A percentile compares a stretch with the other conserved stretches of the same genome.
These are phyloP conservation scores for Euphorbia lathyris DNA, from an alignment of 345 rosid species.

Conservation along the genomic window DNA sequence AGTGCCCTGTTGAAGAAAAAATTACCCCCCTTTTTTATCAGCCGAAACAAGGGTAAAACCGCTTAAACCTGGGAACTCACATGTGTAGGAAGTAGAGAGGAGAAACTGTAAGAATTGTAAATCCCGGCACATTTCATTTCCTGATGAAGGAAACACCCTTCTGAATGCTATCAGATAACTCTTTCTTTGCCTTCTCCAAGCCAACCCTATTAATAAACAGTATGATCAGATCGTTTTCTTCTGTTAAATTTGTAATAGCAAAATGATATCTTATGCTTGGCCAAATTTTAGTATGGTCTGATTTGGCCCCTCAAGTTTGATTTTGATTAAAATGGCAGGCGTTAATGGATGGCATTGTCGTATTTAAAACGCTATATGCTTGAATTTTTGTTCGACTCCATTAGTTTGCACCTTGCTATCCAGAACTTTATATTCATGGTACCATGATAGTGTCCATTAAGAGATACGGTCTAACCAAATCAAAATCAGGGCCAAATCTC, in stretches of 20 bases:
- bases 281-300: not conserved
- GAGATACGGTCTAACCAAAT: no score
- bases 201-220: slow-evolving; percentile 41
- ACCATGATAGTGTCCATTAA: no score
- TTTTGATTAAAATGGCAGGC: no score
- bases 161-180: slow-evolving; percentile 67
- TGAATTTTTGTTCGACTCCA: not conserved
- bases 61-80: slow-evolving; percentile 14
- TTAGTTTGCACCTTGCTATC: no score
- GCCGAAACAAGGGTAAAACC: slow-evolving; percentile 1
- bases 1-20: slow-evolving; percentile 4
- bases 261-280: no score
- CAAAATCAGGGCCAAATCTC: no score
- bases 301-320: not conserved
- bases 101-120: not conserved
- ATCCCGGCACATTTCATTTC: slow-evolving; percentile 28
- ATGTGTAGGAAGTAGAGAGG: not conserved
- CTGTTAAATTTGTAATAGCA: not conserved
- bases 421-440: no score
- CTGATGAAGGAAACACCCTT: slow-evolving; percentile 69
- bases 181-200: slow-evolving; percentile 88
- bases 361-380: no score
- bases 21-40: not conserved
- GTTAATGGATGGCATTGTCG: not conserved
- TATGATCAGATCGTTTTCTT: not conserved